These are phyloP conservation scores for Fomitopsis schrenkii DNA, from an alignment of 1,284 basidiomycete species.

Conservation along the genomic window DNA sequence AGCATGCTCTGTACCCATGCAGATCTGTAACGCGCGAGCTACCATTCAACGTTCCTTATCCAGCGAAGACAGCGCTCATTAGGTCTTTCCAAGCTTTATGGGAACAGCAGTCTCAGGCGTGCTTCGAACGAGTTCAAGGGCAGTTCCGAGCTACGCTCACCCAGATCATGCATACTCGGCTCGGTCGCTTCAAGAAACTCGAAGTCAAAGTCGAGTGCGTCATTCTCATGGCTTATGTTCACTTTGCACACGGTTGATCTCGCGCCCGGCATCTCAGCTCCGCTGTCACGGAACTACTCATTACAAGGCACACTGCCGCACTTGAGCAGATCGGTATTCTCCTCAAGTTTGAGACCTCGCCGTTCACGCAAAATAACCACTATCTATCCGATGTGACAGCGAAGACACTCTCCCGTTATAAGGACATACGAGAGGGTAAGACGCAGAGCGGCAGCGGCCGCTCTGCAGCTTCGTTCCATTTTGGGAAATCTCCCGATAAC, in stretches of 20 bases:
- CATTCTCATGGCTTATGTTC: neutral
- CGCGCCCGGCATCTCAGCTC: neutral
- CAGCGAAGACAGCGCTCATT: slow-evolving; percentile 42
- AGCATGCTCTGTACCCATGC: neutral
- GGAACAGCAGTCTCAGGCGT: slow-evolving; percentile 32
- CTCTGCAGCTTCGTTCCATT: neutral
- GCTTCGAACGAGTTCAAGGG: slow-evolving; percentile 34
- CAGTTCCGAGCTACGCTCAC: slow-evolving; percentile 21
- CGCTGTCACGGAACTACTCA: slow-evolving; percentile 9
- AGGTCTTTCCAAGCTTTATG: slow-evolving; percentile 36
- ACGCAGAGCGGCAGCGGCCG: neutral
- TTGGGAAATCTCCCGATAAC: neutral
- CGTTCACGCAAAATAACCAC: slow-evolving; percentile 31
- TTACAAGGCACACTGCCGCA: slow-evolving; percentile 1
- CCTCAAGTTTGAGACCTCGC: slow-evolving; percentile 23
- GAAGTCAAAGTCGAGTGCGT: slow-evolving; percentile 25
- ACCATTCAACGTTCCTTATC: slow-evolving; percentile 46
- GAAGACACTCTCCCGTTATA: slow-evolving; percentile 16
- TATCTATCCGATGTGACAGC: slow-evolving; percentile 19
- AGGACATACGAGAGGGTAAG: slow-evolving; percentile 10
- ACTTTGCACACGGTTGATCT: neutral
- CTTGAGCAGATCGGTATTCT: slow-evolving; percentile 13
- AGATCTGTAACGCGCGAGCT: slow-evolving; percentile 50
- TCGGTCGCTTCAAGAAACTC: slow-evolving; percentile 27
- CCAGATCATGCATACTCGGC: slow-evolving; percentile 22